Base-by-base conservation (phyloP, 1,284 basidiomycete species). In the Moesziomyces sp. region DNA sequence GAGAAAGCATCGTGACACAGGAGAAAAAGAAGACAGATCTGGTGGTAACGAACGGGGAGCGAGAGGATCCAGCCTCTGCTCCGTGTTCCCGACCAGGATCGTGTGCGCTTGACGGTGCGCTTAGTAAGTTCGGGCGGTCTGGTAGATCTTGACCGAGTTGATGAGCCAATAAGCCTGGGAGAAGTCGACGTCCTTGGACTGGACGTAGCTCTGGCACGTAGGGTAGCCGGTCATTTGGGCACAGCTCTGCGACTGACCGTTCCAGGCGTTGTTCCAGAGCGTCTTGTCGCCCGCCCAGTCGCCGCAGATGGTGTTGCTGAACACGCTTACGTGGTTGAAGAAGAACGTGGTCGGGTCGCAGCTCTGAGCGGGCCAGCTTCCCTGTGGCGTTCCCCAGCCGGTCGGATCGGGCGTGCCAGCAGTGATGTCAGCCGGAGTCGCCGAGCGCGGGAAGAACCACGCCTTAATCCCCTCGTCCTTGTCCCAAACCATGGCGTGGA, bases 391-490 rank as follows among this genome's bases (percentile, higher is more conserved):
- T 21, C 87, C 86, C 87, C 87, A 89, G 3, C 54, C 74, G 11
- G 63, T 55, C 4, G 87, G 86, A 52, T 73, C 60, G 26, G 88
- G 64, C 4, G 63, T 70, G 3, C 80, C 85, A 5, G 57, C 57
- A 7, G 70, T 55, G 46, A 89, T 81, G 48, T 86, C 86, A 1
- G 57, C 44, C 3, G 89, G 89, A 7, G 87, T 83, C 14, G 46
- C 53, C 76, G 83, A 55, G 42, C 88, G 85, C 14, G 85, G 46
- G 86, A 87, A 89, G 82, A 89, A 90, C 87, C 88, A 90, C 23
- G 89, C 78, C 43, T 82, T 83, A 53, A 90, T 85, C 13, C 88
- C 88, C 4, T n/a, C 11, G 46, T 61, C 66, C 11, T 52, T 28
- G 30, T 67, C 56, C 59, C 64, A 73, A 1, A 54, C 55, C 52